A percentile compares a stretch with the other conserved stretches of the same genome.
Conservation (phyloP, 257 asterid genomes). For the Oldenlandia corymbosa region DNA sequence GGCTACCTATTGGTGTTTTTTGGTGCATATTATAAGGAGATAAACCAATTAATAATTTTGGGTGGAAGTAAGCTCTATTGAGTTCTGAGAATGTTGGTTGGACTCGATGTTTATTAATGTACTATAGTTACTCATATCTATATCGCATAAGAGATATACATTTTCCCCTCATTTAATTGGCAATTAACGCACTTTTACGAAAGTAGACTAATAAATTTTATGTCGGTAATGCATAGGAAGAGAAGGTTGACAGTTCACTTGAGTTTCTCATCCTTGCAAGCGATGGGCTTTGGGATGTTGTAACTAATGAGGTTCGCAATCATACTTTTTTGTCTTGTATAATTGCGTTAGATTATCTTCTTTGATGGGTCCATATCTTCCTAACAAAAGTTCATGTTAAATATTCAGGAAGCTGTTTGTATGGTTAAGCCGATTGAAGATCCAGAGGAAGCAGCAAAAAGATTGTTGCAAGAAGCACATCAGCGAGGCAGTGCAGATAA, state of each 20-base stretch:
- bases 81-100: background rate
- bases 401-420: constrained; percentile 74
- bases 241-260: constrained; percentile 68
- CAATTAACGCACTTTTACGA: background rate
- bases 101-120: too few relatives aligned
- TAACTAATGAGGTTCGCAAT: constrained; percentile 61
- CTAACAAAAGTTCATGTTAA: background rate
- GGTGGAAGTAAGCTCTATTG: background rate
- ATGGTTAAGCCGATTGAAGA: constrained; percentile 76
- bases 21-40: background rate
- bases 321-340: background rate
- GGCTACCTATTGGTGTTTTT: background rate
- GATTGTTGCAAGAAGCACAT: constrained; percentile 82
- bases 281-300: constrained; percentile 95
- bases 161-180: background rate
- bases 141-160: background rate
- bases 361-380: too few relatives aligned
- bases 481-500: constrained; percentile 94
- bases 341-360: background rate
- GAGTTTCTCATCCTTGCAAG: constrained; percentile 96
- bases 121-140: background rate
- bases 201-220: background rate
- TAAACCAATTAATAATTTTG: background rate
- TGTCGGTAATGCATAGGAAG: constrained; percentile 47
- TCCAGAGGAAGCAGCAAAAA: constrained; percentile 86